Conservation (phyloP, 129 eudicot species). For the Tagetes patula region DNA sequence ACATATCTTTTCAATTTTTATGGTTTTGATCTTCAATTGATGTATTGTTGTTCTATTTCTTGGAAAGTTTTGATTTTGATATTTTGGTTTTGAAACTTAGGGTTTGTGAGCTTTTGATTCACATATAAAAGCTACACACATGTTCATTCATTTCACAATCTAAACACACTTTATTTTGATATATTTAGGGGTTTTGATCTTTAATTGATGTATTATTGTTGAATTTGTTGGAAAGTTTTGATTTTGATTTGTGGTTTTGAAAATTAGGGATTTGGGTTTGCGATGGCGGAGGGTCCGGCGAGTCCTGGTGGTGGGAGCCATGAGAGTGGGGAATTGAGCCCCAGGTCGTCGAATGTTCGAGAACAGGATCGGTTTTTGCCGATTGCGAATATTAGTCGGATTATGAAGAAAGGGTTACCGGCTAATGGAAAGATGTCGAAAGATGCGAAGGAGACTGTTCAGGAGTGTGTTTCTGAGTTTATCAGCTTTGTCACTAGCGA, state of each 20-base stretch:
- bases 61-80: no score
- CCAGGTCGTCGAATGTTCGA: slow-evolving; percentile 51
- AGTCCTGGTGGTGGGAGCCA: slow-evolving; percentile 72
- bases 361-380: slow-evolving; percentile 87
- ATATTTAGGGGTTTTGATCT: slow-evolving; percentile 4
- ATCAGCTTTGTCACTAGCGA: slow-evolving; percentile 88
- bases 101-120: no score
- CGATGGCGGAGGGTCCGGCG: slow-evolving; percentile 59
- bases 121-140: not conserved
- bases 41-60: no score
- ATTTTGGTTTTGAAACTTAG: no score
- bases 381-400: slow-evolving; percentile 79
- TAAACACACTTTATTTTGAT: not conserved
- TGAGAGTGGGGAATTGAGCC: slow-evolving; percentile 72
- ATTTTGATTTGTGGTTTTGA: slow-evolving; percentile 19
- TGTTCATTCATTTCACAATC: not conserved
- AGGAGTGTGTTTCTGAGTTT: slow-evolving; percentile 88
- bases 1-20: no score
- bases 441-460: slow-evolving; percentile 89
- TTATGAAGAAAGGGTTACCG: slow-evolving; percentile 82
- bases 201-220: not conserved
- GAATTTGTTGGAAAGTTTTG: not conserved
- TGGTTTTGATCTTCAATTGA: no score
- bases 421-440: slow-evolving; percentile 81
- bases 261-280: slow-evolving; percentile 22